phyloP scores from a whole-genome alignment of 495 filamentous ascomycete genomes.

The Margaritispora aquatica region DNA sequence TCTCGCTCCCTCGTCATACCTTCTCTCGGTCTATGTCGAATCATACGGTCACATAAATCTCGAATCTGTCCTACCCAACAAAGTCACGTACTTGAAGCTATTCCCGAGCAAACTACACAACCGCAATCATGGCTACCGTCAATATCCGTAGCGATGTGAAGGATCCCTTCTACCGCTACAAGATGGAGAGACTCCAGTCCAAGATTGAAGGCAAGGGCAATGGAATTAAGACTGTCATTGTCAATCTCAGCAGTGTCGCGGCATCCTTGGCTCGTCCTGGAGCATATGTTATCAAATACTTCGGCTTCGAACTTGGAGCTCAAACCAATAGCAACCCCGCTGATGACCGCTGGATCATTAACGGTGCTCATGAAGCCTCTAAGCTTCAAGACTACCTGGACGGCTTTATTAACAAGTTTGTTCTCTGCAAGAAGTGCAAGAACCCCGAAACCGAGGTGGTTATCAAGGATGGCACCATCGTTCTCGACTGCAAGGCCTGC shows the following conservation, averaged over 20 bases:
- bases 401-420: constrained; percentile 95
- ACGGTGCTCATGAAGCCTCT: constrained; percentile 88
- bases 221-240: constrained; percentile 93
- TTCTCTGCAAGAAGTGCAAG: constrained; percentile 99
- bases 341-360: constrained; percentile 99
- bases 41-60: constrained; percentile 38
- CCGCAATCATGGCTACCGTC: constrained; percentile 76
- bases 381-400: constrained; percentile 99
- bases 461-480: constrained; percentile 85
- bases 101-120: constrained; percentile 3
- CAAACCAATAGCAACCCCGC: constrained; percentile 96
- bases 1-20: constrained; percentile 19
- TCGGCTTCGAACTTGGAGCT: constrained; percentile 96
- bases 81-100: constrained; percentile 20
- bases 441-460: constrained; percentile 96
- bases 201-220: constrained; percentile 99
- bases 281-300: constrained; percentile 98
- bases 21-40: constrained; percentile 43
- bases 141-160: constrained; percentile 98
- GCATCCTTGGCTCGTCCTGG: constrained; percentile 87
- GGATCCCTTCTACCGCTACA: constrained; percentile 99
- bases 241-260: constrained; percentile 94
- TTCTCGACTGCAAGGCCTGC: constrained; percentile 97
- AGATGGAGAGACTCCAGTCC: constrained; percentile 97
- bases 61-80: constrained; percentile 26